These are phyloP conservation scores for Chalciporus sp. DNA, from an alignment of 1,284 basidiomycete species.

Conservation along the genomic window DNA sequence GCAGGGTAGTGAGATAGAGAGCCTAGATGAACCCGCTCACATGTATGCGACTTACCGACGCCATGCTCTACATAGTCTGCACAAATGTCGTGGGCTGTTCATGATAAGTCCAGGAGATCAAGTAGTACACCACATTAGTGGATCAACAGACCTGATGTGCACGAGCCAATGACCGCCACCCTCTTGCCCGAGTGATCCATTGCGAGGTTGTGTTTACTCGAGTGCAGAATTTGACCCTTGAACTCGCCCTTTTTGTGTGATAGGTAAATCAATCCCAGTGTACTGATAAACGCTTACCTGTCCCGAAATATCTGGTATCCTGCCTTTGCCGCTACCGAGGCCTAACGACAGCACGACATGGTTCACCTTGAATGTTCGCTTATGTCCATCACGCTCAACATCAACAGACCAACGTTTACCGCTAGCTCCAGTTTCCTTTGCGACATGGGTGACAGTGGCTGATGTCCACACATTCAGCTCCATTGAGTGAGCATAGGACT, in stretches of 20 bases:
- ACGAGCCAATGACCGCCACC: conserved; percentile 61
- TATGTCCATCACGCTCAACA: conserved; percentile 31
- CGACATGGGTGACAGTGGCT: conserved; percentile 31
- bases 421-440: conserved; percentile 28
- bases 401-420: conserved; percentile 39
- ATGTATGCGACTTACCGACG: conserved; percentile 20
- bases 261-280: conserved; percentile 11
- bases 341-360: conserved; percentile 43
- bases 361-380: conserved; percentile 39
- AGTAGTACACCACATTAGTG: neutral
- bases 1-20: neutral
- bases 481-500: conserved; percentile 46
- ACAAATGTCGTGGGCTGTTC: conserved; percentile 33
- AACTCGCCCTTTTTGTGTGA: conserved; percentile 45
- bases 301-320: conserved; percentile 42
- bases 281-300: conserved; percentile 8
- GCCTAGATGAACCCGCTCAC: neutral
- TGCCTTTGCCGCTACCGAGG: conserved; percentile 40
- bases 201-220: conserved; percentile 50
- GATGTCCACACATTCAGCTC: conserved; percentile 51
- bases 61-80: conserved; percentile 33
- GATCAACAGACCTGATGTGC: conserved; percentile 51
- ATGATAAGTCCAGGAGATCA: conserved; percentile 1
- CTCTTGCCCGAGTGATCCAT: conserved; percentile 57
- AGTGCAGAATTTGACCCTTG: conserved; percentile 59